phyloP scores from a whole-genome alignment of 371 early-diverging fungal species.

The Mortierella sp. region DNA sequence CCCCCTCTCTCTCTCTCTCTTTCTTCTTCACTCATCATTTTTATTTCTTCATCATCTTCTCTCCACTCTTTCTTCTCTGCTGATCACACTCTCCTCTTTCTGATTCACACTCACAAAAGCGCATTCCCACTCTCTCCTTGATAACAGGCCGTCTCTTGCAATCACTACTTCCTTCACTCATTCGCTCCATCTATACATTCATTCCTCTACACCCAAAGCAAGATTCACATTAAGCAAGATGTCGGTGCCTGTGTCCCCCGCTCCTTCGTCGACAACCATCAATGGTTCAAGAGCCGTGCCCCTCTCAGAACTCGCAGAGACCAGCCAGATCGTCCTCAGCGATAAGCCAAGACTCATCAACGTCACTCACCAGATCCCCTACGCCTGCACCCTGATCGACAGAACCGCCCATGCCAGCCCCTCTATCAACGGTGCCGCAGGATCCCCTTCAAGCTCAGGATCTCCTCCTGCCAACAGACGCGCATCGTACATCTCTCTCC shows the following conservation, averaged over 20 bases:
- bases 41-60: neutral
- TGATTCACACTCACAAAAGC: neutral
- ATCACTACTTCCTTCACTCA: neutral
- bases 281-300: slow-evolving; percentile 26
- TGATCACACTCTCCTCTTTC: neutral
- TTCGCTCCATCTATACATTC: slow-evolving; percentile 1
- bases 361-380: slow-evolving; percentile 76
- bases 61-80: neutral
- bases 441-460: neutral
- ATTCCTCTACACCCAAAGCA: neutral
- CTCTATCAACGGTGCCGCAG: neutral
- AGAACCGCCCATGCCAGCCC: slow-evolving; percentile 5
- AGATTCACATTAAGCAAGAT: neutral
- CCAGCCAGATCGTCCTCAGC: slow-evolving; percentile 43
- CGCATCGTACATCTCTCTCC: slow-evolving; percentile 29
- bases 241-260: slow-evolving; percentile 25
- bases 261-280: slow-evolving; percentile 16
- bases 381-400: slow-evolving; percentile 62
- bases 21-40: neutral
- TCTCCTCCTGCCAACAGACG: slow-evolving; percentile 34
- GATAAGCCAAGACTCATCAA: slow-evolving; percentile 67
- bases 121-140: neutral
- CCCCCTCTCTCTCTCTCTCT: neutral
- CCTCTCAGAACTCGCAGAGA: slow-evolving; percentile 54
- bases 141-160: neutral